Evolutionary conservation across 768 basidiomycete species (phyloP).

Genomic region (Clitopilus passeckerianus): DNA sequence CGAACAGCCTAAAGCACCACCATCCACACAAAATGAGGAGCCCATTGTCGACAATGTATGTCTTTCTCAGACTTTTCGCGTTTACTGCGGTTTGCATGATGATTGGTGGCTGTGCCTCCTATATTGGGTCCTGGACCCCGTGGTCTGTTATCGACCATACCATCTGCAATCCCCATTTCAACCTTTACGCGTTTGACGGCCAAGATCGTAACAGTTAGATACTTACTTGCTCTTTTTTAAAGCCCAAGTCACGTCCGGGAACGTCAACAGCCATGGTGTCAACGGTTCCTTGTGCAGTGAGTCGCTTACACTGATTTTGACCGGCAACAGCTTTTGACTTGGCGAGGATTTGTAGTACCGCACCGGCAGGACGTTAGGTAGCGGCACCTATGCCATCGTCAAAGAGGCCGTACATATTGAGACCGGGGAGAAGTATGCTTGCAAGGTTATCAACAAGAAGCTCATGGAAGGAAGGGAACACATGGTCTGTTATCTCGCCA

Average conservation of each 20-base stretch:
- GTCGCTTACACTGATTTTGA: conserved; percentile 2
- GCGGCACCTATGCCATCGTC: conserved; percentile 92
- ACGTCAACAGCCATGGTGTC: conserved; percentile 20
- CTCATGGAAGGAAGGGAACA: conserved; percentile 97
- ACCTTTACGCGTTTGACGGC: neutral
- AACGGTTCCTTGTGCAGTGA: conserved; percentile 45
- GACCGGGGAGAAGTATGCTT: conserved; percentile 91
- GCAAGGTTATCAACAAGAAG: conserved; percentile 99
- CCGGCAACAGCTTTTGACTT: neutral
- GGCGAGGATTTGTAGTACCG: conserved; percentile 52
- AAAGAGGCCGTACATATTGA: conserved; percentile 95
- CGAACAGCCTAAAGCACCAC: neutral
- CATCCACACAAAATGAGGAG: neutral
- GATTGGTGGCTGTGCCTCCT: conserved; percentile 4
- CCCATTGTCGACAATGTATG: neutral
- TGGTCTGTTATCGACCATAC: neutral
- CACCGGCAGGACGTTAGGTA: conserved; percentile 83
- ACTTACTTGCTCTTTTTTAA: neutral
- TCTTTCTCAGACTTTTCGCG: neutral
- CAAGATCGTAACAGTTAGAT: conserved; percentile 1
- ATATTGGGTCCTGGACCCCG: neutral
- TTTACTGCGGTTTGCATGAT: neutral
- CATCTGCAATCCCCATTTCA: conserved; percentile 1
- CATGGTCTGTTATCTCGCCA: conserved; percentile 60
- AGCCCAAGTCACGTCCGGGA: conserved; percentile 5